Conservation (phyloP, 2,329 filamentous ascomycete genomes). For the Xylogone sp. region DNA sequence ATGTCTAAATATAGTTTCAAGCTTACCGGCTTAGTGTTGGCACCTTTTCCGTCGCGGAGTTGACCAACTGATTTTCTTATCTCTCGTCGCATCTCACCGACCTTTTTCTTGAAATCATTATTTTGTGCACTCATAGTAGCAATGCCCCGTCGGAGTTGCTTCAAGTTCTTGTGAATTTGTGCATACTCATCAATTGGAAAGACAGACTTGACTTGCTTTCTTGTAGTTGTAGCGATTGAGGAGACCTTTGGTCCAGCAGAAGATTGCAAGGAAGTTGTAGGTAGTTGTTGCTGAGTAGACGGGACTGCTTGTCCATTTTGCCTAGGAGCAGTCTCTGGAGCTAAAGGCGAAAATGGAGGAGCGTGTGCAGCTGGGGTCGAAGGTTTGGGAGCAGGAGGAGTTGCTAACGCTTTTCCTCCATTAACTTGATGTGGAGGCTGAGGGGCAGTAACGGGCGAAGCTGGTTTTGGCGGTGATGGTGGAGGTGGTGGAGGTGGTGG, state of each 20-base stretch:
- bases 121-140: slow-evolving; percentile 51
- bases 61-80: slow-evolving; percentile 73
- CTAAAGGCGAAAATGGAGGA: too few relatives aligned
- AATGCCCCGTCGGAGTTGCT: slow-evolving; percentile 51
- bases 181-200: slow-evolving; percentile 38
- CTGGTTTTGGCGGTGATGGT: neutral
- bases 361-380: neutral
- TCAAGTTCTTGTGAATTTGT: slow-evolving; percentile 65
- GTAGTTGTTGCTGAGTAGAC: too few relatives aligned
- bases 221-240: neutral
- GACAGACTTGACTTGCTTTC: neutral
- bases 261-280: too few relatives aligned
- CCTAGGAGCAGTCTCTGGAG: neutral
- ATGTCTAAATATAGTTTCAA: too few relatives aligned
- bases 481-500: neutral
- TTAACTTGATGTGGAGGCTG: slow-evolving; percentile 7
- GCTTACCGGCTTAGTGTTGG: slow-evolving; percentile 55
- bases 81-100: slow-evolving; percentile 69
- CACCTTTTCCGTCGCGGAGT: slow-evolving; percentile 60
- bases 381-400: slow-evolving; percentile 1
- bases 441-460: neutral
- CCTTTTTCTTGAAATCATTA: slow-evolving; percentile 54
- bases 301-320: too few relatives aligned
- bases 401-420: slow-evolving; percentile 1
- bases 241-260: neutral